Percentiles rank a stretch among this genome's conserved stretches.
Conservation (phyloP, 768 basidiomycete species). For the Trametes elegans region DNA sequence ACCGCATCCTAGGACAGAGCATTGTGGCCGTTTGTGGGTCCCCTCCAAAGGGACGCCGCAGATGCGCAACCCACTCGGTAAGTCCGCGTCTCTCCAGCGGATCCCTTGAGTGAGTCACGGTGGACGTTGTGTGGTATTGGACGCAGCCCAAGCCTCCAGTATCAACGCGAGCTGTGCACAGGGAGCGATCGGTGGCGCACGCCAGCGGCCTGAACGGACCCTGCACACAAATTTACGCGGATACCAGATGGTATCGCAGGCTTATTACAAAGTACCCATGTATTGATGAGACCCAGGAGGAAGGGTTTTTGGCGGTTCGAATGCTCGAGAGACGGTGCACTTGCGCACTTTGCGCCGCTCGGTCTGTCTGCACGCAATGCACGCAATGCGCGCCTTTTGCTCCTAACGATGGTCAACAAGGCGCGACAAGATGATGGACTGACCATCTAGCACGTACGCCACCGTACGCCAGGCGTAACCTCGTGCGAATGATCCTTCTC, state of each 20-base stretch:
- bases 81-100: not conserved
- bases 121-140: not conserved
- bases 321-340: not conserved
- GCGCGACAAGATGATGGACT: not conserved
- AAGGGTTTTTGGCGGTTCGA: not conserved
- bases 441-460: not conserved
- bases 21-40: slow-evolving; percentile 2
- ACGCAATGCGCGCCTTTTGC: not conserved
- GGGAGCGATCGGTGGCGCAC: not conserved
- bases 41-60: not conserved
- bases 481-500: not conserved
- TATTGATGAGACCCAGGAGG: not conserved
- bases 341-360: not conserved
- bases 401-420: not conserved
- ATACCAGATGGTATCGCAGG: not conserved
- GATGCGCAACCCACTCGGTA: not conserved
- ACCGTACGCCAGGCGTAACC: not conserved
- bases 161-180: not conserved
- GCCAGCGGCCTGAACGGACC: not conserved
- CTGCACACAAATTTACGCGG: not conserved
- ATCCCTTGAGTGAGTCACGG: not conserved
- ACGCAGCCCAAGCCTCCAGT: not conserved
- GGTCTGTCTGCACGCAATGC: not conserved
- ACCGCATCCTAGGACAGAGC: slow-evolving; percentile 5
- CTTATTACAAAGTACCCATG: not conserved